Evolutionary conservation across 306 rosid genomes (phyloP), one percentile per base, ranked within the genome.

Genomic region (Acmispon strigosus): DNA sequence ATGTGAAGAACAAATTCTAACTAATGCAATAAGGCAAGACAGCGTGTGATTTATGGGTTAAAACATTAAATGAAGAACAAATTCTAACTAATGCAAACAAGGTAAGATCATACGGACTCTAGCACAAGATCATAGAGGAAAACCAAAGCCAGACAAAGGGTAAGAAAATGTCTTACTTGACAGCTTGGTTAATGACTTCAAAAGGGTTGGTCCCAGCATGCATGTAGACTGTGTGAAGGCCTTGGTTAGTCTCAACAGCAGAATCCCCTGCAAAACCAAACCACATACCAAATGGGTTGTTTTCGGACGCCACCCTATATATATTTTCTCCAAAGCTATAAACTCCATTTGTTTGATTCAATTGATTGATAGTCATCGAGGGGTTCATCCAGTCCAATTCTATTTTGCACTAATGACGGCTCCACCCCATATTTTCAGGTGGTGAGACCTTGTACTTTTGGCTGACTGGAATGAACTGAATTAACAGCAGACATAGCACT

Each of bases 121-220:
- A 32, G 37, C 27, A 15, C 34, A 54, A 29, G 15, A 39, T 11
- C 42, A 34, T 18, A 22, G 16, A 18, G 9, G 44, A 8, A 20
- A 71, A 54, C 12, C 7, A 15, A 32, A 48, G 50, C 13, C 16
- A 18, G 12, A 24, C 6, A 51, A 4, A 17, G 34, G 57, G 24
- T 8, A 32, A 20, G n/a, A 32, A 43, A 55, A 17, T 56, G 69
- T 34, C 97, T 83, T 82, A 90, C 99, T 87, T 89, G 49, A 91
- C 92, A 59, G 96, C 90, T 65, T 95, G 91, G 70, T 66, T 85
- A 83, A 90, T 86, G 66, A 89, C 97, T 84, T 87, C 97, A 83
- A 91, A 95, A 48, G 99, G 97, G 78, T 91, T 82, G 14, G 91
- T 86, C 67, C 99, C 99, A 76, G 96, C 92, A 82, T 95, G 99